These are phyloP conservation scores for Sporothrix humicola DNA, from an alignment of 2,329 filamentous ascomycete species.

Conservation along the genomic window DNA sequence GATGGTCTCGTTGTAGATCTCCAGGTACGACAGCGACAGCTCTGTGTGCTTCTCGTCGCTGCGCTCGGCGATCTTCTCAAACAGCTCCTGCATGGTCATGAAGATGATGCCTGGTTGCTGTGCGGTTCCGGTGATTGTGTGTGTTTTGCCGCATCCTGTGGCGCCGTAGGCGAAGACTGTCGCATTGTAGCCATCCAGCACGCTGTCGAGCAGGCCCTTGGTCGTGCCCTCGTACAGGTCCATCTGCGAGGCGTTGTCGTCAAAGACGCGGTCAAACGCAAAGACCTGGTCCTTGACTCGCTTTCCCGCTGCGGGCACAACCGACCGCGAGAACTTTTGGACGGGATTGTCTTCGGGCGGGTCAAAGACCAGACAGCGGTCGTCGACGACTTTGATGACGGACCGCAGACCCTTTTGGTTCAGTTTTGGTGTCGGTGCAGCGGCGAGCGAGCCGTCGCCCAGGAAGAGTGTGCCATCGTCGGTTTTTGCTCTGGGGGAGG, in stretches of 20 bases:
- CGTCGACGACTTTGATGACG: conserved; percentile 95
- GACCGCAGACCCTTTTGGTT: conserved; percentile 84
- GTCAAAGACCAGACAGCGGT: conserved; percentile 94
- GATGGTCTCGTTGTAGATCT: conserved; percentile 99
- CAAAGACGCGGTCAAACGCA: conserved; percentile 94
- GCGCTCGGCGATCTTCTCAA: conserved; percentile 90
- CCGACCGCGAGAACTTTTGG: conserved; percentile 81
- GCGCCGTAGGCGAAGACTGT: conserved; percentile 98
- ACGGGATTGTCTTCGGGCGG: conserved; percentile 94
- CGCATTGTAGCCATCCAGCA: conserved; percentile 96
- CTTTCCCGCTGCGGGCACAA: conserved; percentile 79
- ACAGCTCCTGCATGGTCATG: conserved; percentile 97
- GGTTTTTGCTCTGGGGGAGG: conserved; percentile 57
- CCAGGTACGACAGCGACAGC: conserved; percentile 89
- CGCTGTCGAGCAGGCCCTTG: conserved; percentile 85
- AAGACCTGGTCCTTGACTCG: conserved; percentile 98
- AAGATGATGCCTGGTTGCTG: conserved; percentile 98
- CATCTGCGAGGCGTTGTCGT: conserved; percentile 88
- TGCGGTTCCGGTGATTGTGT: conserved; percentile 91
- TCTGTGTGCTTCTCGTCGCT: conserved; percentile 88
- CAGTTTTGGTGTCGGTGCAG: conserved; percentile 80
- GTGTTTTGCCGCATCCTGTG: conserved; percentile 97
- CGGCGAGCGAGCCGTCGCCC: conserved; percentile 95
- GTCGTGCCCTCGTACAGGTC: conserved; percentile 97
- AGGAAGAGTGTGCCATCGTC: conserved; percentile 92